These are phyloP conservation scores for Xanthoparmelia taractica DNA, from an alignment of 495 filamentous ascomycete genomes.

Conservation along the genomic window DNA sequence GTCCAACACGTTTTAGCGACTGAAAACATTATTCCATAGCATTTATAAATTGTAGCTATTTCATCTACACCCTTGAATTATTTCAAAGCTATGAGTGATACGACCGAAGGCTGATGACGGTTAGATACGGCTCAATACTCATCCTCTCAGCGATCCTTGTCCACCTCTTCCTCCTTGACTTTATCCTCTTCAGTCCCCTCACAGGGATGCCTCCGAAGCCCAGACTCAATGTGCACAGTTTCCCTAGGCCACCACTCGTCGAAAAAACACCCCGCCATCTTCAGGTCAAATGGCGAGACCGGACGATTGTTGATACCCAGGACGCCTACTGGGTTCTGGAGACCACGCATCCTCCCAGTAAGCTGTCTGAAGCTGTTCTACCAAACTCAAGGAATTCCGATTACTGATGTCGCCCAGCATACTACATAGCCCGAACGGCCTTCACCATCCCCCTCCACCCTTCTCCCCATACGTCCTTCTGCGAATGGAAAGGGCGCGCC, in stretches of 20 bases:
- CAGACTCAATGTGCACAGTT: slow-evolving; percentile 47
- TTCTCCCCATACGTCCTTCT: slow-evolving; percentile 41
- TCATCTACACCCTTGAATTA: not conserved
- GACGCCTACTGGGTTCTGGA: slow-evolving; percentile 54
- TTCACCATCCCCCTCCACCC: slow-evolving; percentile 37
- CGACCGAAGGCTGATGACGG: not conserved
- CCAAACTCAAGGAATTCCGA: not conserved
- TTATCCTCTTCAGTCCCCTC: too few relatives aligned
- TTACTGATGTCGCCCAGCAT: slow-evolving; percentile 33
- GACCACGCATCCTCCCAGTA: slow-evolving; percentile 50
- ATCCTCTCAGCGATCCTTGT: not conserved
- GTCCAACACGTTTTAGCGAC: too few relatives aligned
- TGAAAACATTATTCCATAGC: too few relatives aligned
- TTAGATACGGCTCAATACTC: not conserved
- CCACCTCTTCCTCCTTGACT: not conserved
- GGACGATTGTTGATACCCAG: slow-evolving; percentile 47
- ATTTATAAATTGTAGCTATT: too few relatives aligned
- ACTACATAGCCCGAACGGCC: slow-evolving; percentile 45
- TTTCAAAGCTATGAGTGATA: too few relatives aligned
- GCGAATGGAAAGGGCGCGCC: slow-evolving; percentile 51
- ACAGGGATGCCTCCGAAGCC: slow-evolving; percentile 35
- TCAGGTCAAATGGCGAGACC: slow-evolving; percentile 43
- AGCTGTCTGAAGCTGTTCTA: not conserved
- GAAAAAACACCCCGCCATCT: slow-evolving; percentile 44
- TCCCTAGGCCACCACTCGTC: slow-evolving; percentile 51